A percentile compares a stretch with the other conserved stretches of the same genome.
Evolutionary conservation across 2,329 filamentous ascomycete genomes (phyloP).

Genomic region (Penicillium sumatraense): DNA sequence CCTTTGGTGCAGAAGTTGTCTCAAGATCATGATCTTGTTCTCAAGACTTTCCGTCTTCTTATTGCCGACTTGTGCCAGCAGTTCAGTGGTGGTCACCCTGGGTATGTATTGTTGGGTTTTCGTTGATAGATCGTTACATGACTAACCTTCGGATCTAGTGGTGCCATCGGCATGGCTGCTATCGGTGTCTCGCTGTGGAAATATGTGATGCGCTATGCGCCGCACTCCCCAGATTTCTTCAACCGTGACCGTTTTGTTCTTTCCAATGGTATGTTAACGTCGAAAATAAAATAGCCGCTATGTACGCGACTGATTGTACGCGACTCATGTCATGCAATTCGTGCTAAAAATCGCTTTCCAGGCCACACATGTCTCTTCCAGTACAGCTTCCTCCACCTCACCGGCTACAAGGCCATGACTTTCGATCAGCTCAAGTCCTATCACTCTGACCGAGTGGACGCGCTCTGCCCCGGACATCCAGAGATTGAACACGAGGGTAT

Average conservation of each 20-base stretch:
- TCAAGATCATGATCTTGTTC: constrained; percentile 53
- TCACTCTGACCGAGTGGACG: constrained; percentile 33
- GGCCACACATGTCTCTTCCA: constrained; percentile 39
- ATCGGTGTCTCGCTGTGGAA: constrained; percentile 50
- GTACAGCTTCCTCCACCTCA: constrained; percentile 38
- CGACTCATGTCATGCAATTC: too few species aligned
- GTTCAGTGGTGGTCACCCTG: constrained; percentile 71
- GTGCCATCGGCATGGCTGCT: constrained; percentile 52
- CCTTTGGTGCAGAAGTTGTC: constrained; percentile 27
- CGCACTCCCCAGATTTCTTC: constrained; percentile 44
- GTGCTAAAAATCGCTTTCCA: constrained; percentile 23
- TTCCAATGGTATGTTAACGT: constrained; percentile 42
- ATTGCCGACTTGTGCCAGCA: constrained; percentile 73
- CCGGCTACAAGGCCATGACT: constrained; percentile 37
- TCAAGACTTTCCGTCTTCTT: constrained; percentile 65
- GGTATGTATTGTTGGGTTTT: constrained; percentile 54
- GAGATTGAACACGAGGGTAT: constrained; percentile 63
- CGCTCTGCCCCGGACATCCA: constrained; percentile 46
- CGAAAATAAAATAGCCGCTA: not conserved
- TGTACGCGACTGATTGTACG: too few species aligned
- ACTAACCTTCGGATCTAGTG: constrained; percentile 35
- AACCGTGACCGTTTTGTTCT: constrained; percentile 52
- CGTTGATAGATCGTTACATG: too few species aligned
- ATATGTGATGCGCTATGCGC: constrained; percentile 49
- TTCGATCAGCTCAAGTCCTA: constrained; percentile 42